phyloP scores from a whole-genome alignment of 192 early-diverging fungal species.

The Coemansia sp. region DNA sequence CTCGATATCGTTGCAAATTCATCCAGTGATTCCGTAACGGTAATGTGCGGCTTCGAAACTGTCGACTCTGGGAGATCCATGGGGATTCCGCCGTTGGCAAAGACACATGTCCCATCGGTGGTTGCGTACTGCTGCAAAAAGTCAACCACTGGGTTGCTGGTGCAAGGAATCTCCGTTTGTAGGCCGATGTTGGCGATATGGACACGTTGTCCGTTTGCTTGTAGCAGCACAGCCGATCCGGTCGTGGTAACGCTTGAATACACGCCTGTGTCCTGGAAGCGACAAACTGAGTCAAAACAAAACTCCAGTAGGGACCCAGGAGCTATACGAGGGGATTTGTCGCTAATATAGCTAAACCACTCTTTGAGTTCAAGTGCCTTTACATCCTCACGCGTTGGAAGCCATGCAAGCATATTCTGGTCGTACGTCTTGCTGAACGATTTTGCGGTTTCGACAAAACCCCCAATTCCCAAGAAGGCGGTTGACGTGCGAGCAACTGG shows the following conservation, averaged over 20 bases:
- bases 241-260: conserved; percentile 74
- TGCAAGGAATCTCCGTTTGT: conserved; percentile 61
- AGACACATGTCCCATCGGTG: conserved; percentile 71
- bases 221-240: conserved; percentile 61
- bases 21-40: conserved; percentile 72
- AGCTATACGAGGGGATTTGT: conserved; percentile 29
- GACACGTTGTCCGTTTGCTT: conserved; percentile 59
- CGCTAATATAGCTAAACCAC: conserved; percentile 65
- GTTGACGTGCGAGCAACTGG: conserved; percentile 71
- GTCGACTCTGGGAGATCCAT: not conserved
- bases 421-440: conserved; percentile 72
- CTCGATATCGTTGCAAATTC: conserved; percentile 79
- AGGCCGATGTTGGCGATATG: conserved; percentile 79
- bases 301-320: conserved; percentile 71
- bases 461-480: conserved; percentile 79
- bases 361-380: conserved; percentile 78
- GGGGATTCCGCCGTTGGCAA: conserved; percentile 67
- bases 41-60: not conserved
- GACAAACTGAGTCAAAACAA: conserved; percentile 71
- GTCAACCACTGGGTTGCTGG: conserved; percentile 75
- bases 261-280: conserved; percentile 58
- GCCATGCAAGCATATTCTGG: conserved; percentile 65
- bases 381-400: conserved; percentile 70
- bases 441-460: conserved; percentile 70
- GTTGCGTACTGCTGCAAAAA: conserved; percentile 75